These are phyloP conservation scores for Lecanicillium sp. DNA, from an alignment of 2,329 filamentous ascomycete species.

Conservation along the genomic window DNA sequence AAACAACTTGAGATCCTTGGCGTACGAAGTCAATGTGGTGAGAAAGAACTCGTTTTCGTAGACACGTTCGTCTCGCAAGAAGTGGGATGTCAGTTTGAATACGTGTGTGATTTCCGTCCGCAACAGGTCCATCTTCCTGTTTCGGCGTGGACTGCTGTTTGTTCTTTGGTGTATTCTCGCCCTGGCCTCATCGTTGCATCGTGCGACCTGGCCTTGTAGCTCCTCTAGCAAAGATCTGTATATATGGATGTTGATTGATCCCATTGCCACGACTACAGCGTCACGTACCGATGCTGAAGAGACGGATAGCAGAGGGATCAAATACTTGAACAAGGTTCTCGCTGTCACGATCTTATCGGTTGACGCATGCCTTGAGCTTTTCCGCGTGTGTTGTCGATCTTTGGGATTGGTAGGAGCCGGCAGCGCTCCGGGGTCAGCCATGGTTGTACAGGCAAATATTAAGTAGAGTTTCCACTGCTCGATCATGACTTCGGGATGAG, in stretches of 20 bases:
- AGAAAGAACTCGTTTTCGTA: conserved; percentile 87
- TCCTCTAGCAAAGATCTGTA: conserved; percentile 89
- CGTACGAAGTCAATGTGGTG: conserved; percentile 80
- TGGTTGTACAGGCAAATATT: conserved; percentile 92
- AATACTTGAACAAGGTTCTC: conserved; percentile 79
- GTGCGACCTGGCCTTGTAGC: conserved; percentile 76
- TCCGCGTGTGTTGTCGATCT: conserved; percentile 69
- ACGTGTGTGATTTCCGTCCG: conserved; percentile 94
- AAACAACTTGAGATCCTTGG: conserved; percentile 88
- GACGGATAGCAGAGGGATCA: conserved; percentile 80
- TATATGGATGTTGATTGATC: conserved; percentile 90
- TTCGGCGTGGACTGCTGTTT: conserved; percentile 74
- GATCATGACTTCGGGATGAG: conserved; percentile 78
- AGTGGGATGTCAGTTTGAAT: conserved; percentile 88
- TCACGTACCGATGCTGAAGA: conserved; percentile 77
- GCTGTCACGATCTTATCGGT: conserved; percentile 81
- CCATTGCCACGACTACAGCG: conserved; percentile 84
- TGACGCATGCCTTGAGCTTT: conserved; percentile 64
- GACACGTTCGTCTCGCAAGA: conserved; percentile 71
- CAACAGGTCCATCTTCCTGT: conserved; percentile 76
- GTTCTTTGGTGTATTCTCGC: conserved; percentile 80
- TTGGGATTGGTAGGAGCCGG: conserved; percentile 32
- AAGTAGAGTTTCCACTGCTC: conserved; percentile 98
- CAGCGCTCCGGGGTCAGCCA: conserved; percentile 71
- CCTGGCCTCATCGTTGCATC: conserved; percentile 84